Conservation (phyloP, 129 eudicot species). For the Centaurea solstitialis region DNA sequence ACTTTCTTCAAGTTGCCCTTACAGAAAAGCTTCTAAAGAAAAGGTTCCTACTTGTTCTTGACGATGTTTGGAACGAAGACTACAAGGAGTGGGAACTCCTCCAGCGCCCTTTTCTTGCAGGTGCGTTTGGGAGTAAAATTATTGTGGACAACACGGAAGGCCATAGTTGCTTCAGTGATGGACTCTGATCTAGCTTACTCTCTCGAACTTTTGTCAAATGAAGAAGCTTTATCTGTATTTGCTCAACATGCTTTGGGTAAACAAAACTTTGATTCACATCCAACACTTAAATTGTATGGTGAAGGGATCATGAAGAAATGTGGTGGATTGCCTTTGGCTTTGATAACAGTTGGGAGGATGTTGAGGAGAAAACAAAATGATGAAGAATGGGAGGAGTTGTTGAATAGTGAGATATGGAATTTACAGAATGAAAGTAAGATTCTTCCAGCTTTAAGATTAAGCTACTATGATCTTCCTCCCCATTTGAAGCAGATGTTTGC, state of each 20-base stretch:
- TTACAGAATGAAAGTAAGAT: background rate
- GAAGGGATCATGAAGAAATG: background rate
- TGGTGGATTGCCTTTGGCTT: background rate
- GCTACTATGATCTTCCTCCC: background rate
- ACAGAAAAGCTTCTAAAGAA: conserved; percentile 13
- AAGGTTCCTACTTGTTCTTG: background rate
- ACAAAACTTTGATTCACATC: background rate
- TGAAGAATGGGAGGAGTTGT: background rate
- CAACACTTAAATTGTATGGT: background rate
- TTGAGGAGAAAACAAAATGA: background rate
- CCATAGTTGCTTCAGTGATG: conserved; percentile 13
- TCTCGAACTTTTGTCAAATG: background rate
- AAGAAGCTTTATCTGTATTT: conserved; percentile 14
- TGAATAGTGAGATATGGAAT: background rate
- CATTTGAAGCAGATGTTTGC: background rate
- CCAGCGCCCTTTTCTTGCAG: conserved; percentile 24
- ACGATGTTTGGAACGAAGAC: conserved; percentile 15
- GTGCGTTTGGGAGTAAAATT: background rate
- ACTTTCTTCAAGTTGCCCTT: conserved; percentile 27
- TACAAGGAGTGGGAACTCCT: conserved; percentile 29
- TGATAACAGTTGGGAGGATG: background rate
- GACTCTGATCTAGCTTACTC: background rate
- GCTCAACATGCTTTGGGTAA: background rate
- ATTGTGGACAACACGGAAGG: conserved; percentile 10
- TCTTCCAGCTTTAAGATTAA: background rate